phyloP scores from a whole-genome alignment of 345 rosid genomes.

The Arabidopsis arenosa region DNA sequence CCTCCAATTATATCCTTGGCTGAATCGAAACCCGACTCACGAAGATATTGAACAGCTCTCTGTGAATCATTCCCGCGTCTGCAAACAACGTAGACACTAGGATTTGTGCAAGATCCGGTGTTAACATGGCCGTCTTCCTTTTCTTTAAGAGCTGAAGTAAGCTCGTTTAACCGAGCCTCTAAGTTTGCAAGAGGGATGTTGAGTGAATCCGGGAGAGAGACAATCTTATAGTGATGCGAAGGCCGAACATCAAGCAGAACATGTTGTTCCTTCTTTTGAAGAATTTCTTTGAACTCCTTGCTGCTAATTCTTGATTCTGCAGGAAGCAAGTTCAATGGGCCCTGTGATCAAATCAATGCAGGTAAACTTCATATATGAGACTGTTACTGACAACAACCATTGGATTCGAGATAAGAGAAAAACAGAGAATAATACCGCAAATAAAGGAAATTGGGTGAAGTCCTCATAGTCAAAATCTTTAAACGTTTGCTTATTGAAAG shows the following conservation, averaged over 20 bases:
- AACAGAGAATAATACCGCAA: conserved; percentile 48
- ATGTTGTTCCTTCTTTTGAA: conserved; percentile 54
- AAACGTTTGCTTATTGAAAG: conserved; percentile 61
- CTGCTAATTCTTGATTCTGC: conserved; percentile 70
- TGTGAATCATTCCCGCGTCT: conserved; percentile 97
- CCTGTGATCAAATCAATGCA: conserved; percentile 48
- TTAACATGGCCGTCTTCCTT: conserved; percentile 42
- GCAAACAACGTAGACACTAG: conserved; percentile 66
- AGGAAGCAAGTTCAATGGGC: conserved; percentile 60
- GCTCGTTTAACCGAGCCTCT: conserved; percentile 67
- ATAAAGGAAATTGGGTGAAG: conserved; percentile 78
- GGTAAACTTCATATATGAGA: conserved; percentile 3
- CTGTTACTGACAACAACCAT: background rate
- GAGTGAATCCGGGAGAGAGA: conserved; percentile 76
- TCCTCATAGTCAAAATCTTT: conserved; percentile 82
- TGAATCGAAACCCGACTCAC: conserved; percentile 58
- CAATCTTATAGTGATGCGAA: conserved; percentile 81
- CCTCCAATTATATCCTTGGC: conserved; percentile 90
- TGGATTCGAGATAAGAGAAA: background rate
- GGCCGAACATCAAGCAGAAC: conserved; percentile 87
- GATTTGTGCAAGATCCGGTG: conserved; percentile 41
- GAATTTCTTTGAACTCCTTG: conserved; percentile 58
- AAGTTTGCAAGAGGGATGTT: conserved; percentile 72
- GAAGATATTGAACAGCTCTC: conserved; percentile 79
- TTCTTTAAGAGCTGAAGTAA: conserved; percentile 64